Evolutionary conservation across 495 filamentous ascomycete genomes (phyloP).

Genomic region (Penicillium longicatenatum): DNA sequence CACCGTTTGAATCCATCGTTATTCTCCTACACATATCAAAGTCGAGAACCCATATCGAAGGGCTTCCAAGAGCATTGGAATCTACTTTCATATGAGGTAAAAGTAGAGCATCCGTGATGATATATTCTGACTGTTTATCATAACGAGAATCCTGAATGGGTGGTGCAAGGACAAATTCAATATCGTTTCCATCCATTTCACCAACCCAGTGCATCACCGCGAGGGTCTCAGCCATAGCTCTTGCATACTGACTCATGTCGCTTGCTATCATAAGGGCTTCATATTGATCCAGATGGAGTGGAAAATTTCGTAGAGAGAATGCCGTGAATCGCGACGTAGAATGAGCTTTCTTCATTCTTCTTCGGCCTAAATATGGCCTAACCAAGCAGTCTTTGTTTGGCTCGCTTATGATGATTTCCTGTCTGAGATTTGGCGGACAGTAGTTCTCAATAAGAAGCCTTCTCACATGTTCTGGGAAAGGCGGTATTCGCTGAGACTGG

Average conservation of each 20-base stretch:
- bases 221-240: conserved; percentile 4
- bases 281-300: conserved; percentile 2
- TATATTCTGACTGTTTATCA: not conserved
- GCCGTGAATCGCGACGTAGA: not conserved
- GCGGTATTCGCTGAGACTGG: not conserved
- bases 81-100: not conserved
- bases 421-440: not conserved
- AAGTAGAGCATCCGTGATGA: not conserved
- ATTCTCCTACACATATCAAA: conserved; percentile 5
- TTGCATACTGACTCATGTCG: not conserved
- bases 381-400: conserved; percentile 2
- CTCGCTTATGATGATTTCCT: not conserved
- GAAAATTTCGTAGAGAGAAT: conserved; percentile 3
- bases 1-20: conserved; percentile 1
- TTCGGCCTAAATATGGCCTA: not conserved
- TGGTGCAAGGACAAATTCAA: conserved; percentile 5
- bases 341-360: not conserved
- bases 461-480: not conserved
- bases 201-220: conserved; percentile 6
- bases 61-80: not conserved
- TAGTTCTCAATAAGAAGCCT: not conserved
- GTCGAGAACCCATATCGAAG: not conserved
- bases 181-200: conserved; percentile 6
- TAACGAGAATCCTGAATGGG: not conserved
- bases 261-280: not conserved